Conservation (phyloP, 1,139 yeast genomes). For the Kodamaea ohmeri region DNA sequence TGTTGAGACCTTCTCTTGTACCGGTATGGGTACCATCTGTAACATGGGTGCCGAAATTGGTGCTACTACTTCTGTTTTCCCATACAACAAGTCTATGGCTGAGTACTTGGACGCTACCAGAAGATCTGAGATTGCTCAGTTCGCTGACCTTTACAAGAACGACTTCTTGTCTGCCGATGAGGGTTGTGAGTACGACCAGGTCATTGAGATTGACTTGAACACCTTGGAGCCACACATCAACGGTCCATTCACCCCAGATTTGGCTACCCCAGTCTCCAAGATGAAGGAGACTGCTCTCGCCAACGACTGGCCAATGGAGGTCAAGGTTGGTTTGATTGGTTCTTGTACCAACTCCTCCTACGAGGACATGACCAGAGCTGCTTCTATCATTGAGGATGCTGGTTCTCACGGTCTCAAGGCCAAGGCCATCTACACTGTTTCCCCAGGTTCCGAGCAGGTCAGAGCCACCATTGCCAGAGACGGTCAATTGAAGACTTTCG, state of each 20-base stretch:
- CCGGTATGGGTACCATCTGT: slow-evolving; percentile 99
- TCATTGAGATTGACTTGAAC: slow-evolving; percentile 90
- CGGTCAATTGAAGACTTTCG: slow-evolving; percentile 86
- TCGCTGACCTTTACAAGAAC: slow-evolving; percentile 70
- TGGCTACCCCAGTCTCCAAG: slow-evolving; percentile 95
- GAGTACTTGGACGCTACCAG: slow-evolving; percentile 87
- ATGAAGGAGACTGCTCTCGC: slow-evolving; percentile 84
- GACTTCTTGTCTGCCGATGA: slow-evolving; percentile 87
- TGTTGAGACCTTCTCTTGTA: slow-evolving; percentile 92
- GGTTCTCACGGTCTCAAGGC: slow-evolving; percentile 86
- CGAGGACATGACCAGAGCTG: slow-evolving; percentile 98
- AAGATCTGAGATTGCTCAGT: slow-evolving; percentile 79
- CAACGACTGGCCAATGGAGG: slow-evolving; percentile 92
- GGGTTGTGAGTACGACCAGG: slow-evolving; percentile 94
- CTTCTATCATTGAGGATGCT: slow-evolving; percentile 90
- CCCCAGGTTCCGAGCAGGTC: slow-evolving; percentile 99
- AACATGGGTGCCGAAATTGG: slow-evolving; percentile 99
- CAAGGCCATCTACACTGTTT: slow-evolving; percentile 86
- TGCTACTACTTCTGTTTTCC: slow-evolving; percentile 98
- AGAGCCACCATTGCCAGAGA: slow-evolving; percentile 98
- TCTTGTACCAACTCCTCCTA: slow-evolving; percentile 99
- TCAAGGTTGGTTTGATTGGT: slow-evolving; percentile 95
- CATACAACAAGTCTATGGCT: slow-evolving; percentile 88
- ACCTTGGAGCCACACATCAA: slow-evolving; percentile 96
- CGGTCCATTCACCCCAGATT: slow-evolving; percentile 99